A percentile compares a stretch with the other conserved stretches of the same genome.
phyloP scores from a whole-genome alignment of 257 asterid species.

The Craterostigma plantagineum region DNA sequence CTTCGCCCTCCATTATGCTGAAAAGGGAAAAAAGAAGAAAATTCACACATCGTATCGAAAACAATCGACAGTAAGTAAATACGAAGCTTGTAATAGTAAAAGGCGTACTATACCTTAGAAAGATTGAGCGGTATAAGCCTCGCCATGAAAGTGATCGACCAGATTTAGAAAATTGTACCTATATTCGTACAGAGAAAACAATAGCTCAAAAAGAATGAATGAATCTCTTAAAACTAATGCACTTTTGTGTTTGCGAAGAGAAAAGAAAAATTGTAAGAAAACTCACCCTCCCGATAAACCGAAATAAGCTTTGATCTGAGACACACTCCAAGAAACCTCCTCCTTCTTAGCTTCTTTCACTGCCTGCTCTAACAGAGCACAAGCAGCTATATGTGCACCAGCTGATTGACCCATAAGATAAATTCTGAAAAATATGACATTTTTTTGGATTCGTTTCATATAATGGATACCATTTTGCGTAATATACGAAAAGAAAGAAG shows the following conservation, averaged over 20 bases:
- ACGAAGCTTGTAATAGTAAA: slow-evolving; percentile 1
- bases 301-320: slow-evolving; percentile 74
- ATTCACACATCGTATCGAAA: background rate
- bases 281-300: slow-evolving; percentile 97
- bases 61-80: background rate
- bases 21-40: slow-evolving; percentile 5
- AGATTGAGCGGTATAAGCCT: slow-evolving; percentile 68
- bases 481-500: background rate
- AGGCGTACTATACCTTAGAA: slow-evolving; percentile 37
- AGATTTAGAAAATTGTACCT: slow-evolving; percentile 69
- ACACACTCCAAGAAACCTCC: slow-evolving; percentile 65
- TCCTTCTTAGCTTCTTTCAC: slow-evolving; percentile 69
- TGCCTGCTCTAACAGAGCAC: slow-evolving; percentile 82
- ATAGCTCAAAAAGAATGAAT: background rate
- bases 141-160: slow-evolving; percentile 65
- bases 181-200: slow-evolving; percentile 6
- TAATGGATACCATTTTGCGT: background rate
- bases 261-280: slow-evolving; percentile 3
- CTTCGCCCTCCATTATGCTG: slow-evolving; percentile 98
- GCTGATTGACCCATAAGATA: slow-evolving; percentile 98
- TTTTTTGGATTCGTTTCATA: slow-evolving; percentile 4
- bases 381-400: slow-evolving; percentile 92
- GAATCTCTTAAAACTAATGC: too few relatives aligned
- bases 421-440: slow-evolving; percentile 22
- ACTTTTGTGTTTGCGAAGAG: too few relatives aligned